A percentile compares a stretch with the other conserved stretches of the same genome.
Evolutionary conservation across 208 protist genomes (phyloP).

Genomic region (Kentomonas sorsogonicus): DNA sequence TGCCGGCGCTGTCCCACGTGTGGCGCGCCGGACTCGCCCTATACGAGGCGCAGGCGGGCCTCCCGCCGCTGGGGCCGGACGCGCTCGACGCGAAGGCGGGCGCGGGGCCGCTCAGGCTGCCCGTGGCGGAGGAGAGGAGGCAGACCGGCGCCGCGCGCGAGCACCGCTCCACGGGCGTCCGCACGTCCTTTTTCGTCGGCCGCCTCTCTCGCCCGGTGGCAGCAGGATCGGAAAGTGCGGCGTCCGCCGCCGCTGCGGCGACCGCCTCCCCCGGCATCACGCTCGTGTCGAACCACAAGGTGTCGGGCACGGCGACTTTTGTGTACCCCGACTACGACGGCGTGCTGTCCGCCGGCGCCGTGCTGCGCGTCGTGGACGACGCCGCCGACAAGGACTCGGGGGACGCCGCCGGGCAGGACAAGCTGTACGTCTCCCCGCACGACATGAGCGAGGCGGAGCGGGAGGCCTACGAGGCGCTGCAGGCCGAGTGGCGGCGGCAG

Average conservation of each 20-base stretch:
- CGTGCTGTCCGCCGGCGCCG: constrained; percentile 69
- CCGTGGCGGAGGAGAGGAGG: constrained; percentile 15
- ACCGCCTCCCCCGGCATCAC: constrained; percentile 35
- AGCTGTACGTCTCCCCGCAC: constrained; percentile 50
- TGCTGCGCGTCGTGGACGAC: constrained; percentile 64
- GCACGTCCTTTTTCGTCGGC: too few species aligned
- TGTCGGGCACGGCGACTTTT: constrained; percentile 55
- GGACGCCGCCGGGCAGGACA: constrained; percentile 27
- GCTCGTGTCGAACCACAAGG: constrained; percentile 85
- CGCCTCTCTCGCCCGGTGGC: too few species aligned
- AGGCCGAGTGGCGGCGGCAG: constrained; percentile 74
- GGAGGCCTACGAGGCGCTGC: constrained; percentile 76
- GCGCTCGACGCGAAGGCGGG: constrained; percentile 55
- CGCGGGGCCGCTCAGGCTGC: constrained; percentile 47
- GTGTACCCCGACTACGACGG: constrained; percentile 86
- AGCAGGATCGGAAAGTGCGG: background rate
- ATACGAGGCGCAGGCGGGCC: constrained; percentile 42
- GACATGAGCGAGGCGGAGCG: constrained; percentile 65
- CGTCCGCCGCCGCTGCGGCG: background rate
- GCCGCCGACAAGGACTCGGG: constrained; percentile 55
- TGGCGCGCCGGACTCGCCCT: constrained; percentile 53
- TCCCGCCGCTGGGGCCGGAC: constrained; percentile 55
- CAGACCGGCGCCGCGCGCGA: too few species aligned
- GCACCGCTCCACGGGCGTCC: too few species aligned
- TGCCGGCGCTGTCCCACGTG: constrained; percentile 38